Evolutionary conservation across 1,284 basidiomycete species (phyloP), one percentile per base, ranked within the genome.

Genomic region (Ganoderma sinense): DNA sequence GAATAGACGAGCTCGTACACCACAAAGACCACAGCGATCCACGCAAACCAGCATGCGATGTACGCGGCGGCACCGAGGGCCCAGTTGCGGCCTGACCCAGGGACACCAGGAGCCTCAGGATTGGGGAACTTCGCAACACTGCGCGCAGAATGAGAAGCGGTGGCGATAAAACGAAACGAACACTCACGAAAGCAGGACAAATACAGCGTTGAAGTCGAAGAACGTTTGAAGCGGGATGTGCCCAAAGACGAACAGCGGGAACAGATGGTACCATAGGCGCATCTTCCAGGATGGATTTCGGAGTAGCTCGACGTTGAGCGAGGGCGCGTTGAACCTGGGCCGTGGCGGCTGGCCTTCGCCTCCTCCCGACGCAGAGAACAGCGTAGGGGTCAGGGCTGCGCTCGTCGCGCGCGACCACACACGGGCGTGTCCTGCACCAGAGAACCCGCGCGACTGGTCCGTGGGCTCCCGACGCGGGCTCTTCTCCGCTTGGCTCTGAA

Each of bases 161-260:
- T 20, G 18, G 40, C 40, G 62, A 64, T 65, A 71, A 62, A 13
- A 58, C 36, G 68, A 70, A 66, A 45, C 40, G 55, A 64, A 20
- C 59, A 89, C 94, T 83, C 78, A 94, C 93, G 93, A 86, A 66
- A 94, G 78, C 75, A 95, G 78, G 73, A 93, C 88, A 82, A 89
- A 95, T 75, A 90, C 90, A 77, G 89, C 88, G 78, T 94, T 94
- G 80, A 94, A 93, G 77, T 95, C 93, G 78, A 95, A 89, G 76
- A 91, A 94, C 1, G 91, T 89, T 80, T 95, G 93, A 20, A 93
- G 78, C 26, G 88, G 88, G 56, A 95, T 82, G 77, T 93, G 91
- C 26, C 86, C 88, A 78, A 94, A 89, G 5, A 89, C 85, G 73
- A 93, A 81, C 41, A 94, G 60, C 29, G 91, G 91, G 77, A 89